These are phyloP conservation scores for Wickerhamomyces kurtzmanii DNA, from an alignment of 805 yeast genomes.

Conservation along the genomic window DNA sequence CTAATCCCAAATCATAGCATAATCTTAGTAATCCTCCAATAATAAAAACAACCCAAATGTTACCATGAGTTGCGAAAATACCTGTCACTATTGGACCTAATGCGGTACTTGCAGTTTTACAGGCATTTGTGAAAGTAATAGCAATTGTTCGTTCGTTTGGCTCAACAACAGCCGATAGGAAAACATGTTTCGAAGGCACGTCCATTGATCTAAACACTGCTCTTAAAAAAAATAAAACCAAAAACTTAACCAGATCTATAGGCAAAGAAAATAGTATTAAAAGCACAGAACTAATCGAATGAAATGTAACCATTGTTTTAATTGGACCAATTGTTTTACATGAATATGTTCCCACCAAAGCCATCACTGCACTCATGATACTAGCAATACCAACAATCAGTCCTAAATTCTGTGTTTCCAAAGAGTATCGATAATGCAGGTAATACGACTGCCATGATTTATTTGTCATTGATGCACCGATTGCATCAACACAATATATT, in stretches of 20 bases:
- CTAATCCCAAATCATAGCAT: conserved; percentile 30
- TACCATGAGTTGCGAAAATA: conserved; percentile 20
- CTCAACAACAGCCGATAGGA: conserved; percentile 29
- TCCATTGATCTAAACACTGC: conserved; percentile 36
- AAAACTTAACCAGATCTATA: conserved; percentile 19
- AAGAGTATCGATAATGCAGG: conserved; percentile 25
- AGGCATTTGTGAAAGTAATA: conserved; percentile 33
- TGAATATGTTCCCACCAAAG: conserved; percentile 31
- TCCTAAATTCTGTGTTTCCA: conserved; percentile 26
- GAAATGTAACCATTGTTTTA: conserved; percentile 33
- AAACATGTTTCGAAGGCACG: conserved; percentile 36
- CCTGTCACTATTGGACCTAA: conserved; percentile 35
- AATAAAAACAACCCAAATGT: conserved; percentile 32
- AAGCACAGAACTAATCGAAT: conserved; percentile 31
- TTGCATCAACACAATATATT: conserved; percentile 31
- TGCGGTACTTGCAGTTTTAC: conserved; percentile 29
- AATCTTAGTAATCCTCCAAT: conserved; percentile 29
- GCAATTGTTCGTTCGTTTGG: conserved; percentile 32
- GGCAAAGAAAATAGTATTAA: conserved; percentile 30
- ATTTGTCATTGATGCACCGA: conserved; percentile 33
- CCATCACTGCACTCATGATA: conserved; percentile 26
- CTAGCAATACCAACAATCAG: conserved; percentile 28
- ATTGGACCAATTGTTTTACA: conserved; percentile 35
- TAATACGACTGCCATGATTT: conserved; percentile 37
- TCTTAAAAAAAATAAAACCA: conserved; percentile 20